Percentiles rank a stretch among this genome's conserved stretches.
These are phyloP conservation scores for Adansonia madagascariensis DNA, from an alignment of 441 rosid genomes.

Conservation along the genomic window DNA sequence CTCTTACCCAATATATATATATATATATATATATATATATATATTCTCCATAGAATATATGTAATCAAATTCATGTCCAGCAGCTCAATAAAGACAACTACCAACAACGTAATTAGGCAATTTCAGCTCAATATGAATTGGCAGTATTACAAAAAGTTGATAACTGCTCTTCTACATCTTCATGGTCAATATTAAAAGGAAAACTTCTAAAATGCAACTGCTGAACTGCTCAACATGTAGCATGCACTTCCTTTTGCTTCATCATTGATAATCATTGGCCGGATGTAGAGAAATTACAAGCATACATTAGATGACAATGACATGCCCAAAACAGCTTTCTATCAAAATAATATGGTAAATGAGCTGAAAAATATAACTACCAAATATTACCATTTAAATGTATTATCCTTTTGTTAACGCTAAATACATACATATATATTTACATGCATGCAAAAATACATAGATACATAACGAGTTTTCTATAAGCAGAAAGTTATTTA, in stretches of 20 bases:
- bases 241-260: neutral
- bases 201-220: neutral
- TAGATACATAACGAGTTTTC: neutral
- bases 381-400: neutral
- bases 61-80: neutral
- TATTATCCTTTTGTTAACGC: neutral
- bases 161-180: neutral
- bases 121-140: neutral
- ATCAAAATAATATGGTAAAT: neutral
- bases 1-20: neutral
- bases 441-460: neutral
- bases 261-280: neutral
- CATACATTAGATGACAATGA: neutral
- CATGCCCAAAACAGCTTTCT: neutral
- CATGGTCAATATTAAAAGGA: neutral
- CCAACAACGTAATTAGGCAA: neutral
- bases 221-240: neutral
- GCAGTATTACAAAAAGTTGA: neutral
- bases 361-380: neutral
- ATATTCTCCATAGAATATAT: neutral
- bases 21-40: too few relatives aligned
- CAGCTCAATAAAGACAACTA: neutral
- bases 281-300: neutral
- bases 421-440: neutral
- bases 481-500: neutral